Evolutionary conservation across 345 rosid genomes (phyloP), one percentile per base, ranked within the genome.

Genomic region (Boechera divaricarpa): DNA sequence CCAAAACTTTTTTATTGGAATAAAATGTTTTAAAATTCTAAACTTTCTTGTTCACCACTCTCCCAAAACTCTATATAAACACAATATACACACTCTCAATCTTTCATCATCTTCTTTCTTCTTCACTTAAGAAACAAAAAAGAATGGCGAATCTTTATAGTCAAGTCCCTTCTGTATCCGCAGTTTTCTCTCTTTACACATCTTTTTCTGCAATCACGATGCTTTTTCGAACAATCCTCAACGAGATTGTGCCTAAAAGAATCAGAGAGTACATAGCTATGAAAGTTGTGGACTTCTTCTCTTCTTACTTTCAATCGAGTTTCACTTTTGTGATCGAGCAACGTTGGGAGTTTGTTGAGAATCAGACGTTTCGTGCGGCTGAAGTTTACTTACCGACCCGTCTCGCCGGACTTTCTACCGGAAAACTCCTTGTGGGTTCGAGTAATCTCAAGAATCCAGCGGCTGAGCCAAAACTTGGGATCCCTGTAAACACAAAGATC

Each of bases 291-390:
- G 82, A 75, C 39, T 53, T 80, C 5, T 73, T 79, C 70, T 79
- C 82, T 1, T 63, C 79, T 47, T 74, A 70, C 62, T 80, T 80
- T 39, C 75, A 74, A 53, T 47, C 82, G 0, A 64, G 11, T 13
- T 80, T 80, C 77, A 80, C 82, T 7, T 80, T 80, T 60, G 72
- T 80, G 58, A 75, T 80, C 21, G 82, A 80, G 44, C 72, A 80
- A 29, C 35, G 79, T 1, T 80, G 82, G 82, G 76, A 75, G 31
- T 57, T 69, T 18, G 79, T 75, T 0, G 82, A 80, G 55, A 80
- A 80, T 4, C 79, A 80, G 38, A 80, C 79, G 5, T 80, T 80
- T 51, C 82, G 82, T 47, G 82, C 82, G 0, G 82, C 79, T 6
- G 82, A 80, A 63, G 76, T 75, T 63, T 80, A 80, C 67, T 69